Conservation (phyloP, 768 basidiomycete species). For the Leccinum truebloodii region DNA sequence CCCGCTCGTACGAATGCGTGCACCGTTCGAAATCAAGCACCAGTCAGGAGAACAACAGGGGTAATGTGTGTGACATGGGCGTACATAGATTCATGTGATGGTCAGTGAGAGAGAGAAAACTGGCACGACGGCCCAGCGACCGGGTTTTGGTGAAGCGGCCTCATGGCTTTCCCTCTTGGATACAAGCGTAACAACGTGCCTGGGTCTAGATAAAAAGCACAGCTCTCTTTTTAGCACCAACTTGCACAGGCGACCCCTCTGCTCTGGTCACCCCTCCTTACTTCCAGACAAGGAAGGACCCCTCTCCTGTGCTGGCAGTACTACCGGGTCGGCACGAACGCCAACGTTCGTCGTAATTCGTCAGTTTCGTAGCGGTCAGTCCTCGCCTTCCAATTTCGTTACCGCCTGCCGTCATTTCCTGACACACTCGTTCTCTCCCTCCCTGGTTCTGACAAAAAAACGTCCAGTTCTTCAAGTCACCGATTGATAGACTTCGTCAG, state of each 20-base stretch:
- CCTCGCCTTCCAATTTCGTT: constrained; percentile 13
- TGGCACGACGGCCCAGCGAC: constrained; percentile 17
- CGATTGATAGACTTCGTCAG: constrained; percentile 1
- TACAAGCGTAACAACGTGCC: constrained; percentile 18
- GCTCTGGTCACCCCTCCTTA: constrained; percentile 4
- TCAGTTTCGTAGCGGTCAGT: constrained; percentile 15
- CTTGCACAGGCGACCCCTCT: not conserved
- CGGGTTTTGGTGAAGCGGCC: constrained; percentile 17
- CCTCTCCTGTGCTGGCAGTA: constrained; percentile 4
- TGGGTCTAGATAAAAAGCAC: constrained; percentile 18
- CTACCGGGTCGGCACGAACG: constrained; percentile 8
- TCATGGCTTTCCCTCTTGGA: constrained; percentile 9
- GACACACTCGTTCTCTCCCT: constrained; percentile 5
- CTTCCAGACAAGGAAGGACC: constrained; percentile 7
- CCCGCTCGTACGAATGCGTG: constrained; percentile 5
- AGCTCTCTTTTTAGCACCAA: constrained; percentile 4
- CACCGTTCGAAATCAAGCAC: constrained; percentile 2
- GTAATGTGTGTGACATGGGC: not conserved
- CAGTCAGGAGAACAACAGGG: not conserved
- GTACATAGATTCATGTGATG: not conserved
- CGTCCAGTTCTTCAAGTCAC: constrained; percentile 1
- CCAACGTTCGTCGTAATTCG: constrained; percentile 33
- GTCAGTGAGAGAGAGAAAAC: constrained; percentile 4
- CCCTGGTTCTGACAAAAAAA: not conserved
- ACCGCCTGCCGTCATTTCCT: constrained; percentile 20